Conservation (phyloP, 2,329 filamentous ascomycete species). For the Plenodomus tracheiphilus region DNA sequence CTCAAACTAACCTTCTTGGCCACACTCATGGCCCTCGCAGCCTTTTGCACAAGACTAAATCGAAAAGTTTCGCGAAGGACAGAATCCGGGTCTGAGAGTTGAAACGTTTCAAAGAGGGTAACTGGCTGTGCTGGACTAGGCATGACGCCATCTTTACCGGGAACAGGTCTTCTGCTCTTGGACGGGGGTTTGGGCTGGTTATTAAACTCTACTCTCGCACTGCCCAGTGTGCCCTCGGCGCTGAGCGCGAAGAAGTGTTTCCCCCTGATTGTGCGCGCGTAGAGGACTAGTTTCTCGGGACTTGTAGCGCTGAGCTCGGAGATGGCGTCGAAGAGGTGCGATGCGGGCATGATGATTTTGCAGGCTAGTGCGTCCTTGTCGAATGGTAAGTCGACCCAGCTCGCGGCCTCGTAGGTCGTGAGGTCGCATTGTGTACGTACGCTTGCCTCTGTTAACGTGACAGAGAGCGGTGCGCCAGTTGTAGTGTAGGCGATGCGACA, state of each 20-base stretch:
- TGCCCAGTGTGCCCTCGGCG: slow-evolving; percentile 63
- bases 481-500: slow-evolving; percentile 80
- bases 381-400: slow-evolving; percentile 80
- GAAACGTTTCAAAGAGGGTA: slow-evolving; percentile 72
- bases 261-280: slow-evolving; percentile 28
- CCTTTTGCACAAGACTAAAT: slow-evolving; percentile 83
- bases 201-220: slow-evolving; percentile 63
- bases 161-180: slow-evolving; percentile 13
- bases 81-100: slow-evolving; percentile 50
- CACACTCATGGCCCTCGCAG: slow-evolving; percentile 87
- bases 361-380: slow-evolving; percentile 77
- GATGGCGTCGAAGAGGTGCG: slow-evolving; percentile 71
- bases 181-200: slow-evolving; percentile 40
- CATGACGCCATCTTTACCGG: slow-evolving; percentile 14
- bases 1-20: slow-evolving; percentile 91
- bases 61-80: slow-evolving; percentile 69
- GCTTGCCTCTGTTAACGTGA: slow-evolving; percentile 83
- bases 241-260: slow-evolving; percentile 74
- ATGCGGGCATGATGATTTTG: slow-evolving; percentile 92
- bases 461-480: slow-evolving; percentile 76
- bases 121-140: slow-evolving; percentile 3
- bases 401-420: slow-evolving; percentile 75
- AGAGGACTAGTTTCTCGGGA: slow-evolving; percentile 72
- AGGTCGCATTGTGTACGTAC: slow-evolving; percentile 77
- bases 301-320: slow-evolving; percentile 69